A percentile compares a stretch with the other conserved stretches of the same genome.
Evolutionary conservation across 495 filamentous ascomycete genomes (phyloP).

Genomic region (Daldinia grandis): DNA sequence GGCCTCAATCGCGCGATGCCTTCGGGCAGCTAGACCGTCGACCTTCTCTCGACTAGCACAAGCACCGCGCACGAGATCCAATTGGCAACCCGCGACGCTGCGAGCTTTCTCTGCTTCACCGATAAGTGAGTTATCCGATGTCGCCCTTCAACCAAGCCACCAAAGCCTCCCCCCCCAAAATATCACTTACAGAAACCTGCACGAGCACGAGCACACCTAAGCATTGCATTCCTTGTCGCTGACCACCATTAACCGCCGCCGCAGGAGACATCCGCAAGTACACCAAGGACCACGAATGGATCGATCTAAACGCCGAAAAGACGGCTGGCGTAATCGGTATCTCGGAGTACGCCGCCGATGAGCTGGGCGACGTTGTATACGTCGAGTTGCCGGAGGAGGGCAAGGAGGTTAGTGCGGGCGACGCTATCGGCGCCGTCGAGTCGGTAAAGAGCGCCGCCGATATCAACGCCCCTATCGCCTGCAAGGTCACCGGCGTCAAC

Average conservation of each 20-base stretch:
- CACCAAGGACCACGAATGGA: constrained; percentile 98
- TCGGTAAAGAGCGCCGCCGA: constrained; percentile 97
- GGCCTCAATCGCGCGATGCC: constrained; percentile 60
- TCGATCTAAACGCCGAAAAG: constrained; percentile 80
- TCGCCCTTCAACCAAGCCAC: constrained; percentile 24
- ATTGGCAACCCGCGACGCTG: constrained; percentile 41
- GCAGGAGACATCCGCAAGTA: constrained; percentile 78
- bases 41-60: constrained; percentile 49
- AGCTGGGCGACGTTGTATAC: constrained; percentile 95
- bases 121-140: constrained; percentile 53
- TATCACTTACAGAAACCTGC: neutral
- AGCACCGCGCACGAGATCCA: constrained; percentile 44
- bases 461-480: constrained; percentile 86
- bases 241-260: constrained; percentile 11
- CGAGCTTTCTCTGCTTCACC: constrained; percentile 56
- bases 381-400: constrained; percentile 84
- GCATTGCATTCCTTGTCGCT: constrained; percentile 1
- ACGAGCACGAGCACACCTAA: neutral
- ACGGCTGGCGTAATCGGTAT: constrained; percentile 81
- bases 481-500: constrained; percentile 79
- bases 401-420: constrained; percentile 70
- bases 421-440: constrained; percentile 92
- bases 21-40: constrained; percentile 54
- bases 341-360: constrained; percentile 86
- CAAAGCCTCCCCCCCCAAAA: neutral